phyloP scores from a whole-genome alignment of 202 grass and related monocot genomes.

The Sporobolus alterniflorus region DNA sequence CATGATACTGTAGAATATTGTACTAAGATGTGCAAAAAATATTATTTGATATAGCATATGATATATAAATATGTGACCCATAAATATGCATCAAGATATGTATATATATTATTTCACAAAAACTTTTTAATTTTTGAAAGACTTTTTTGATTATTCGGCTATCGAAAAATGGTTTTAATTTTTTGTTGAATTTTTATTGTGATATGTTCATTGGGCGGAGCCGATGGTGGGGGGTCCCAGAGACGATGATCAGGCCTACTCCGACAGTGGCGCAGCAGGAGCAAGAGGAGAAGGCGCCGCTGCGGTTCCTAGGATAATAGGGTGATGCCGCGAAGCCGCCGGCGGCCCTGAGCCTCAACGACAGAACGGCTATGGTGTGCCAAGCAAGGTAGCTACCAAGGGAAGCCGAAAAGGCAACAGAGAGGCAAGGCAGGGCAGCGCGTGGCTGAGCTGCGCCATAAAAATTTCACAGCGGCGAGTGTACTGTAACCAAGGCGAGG shows the following conservation, averaged over 20 bases:
- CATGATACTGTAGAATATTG: too few species aligned
- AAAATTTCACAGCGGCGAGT: constrained; percentile 6
- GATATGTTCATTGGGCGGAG: too few species aligned
- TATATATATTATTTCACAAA: too few species aligned
- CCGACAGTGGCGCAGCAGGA: constrained; percentile 21
- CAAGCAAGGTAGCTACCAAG: not conserved
- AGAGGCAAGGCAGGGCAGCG: not conserved
- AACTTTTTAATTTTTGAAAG: too few species aligned
- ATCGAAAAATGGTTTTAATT: too few species aligned
- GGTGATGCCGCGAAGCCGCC: not conserved
- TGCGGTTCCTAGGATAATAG: not conserved
- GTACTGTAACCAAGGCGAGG: not conserved
- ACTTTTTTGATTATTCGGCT: too few species aligned
- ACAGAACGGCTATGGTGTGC: constrained; percentile 20
- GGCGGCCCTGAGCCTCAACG: not conserved
- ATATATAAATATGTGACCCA: too few species aligned
- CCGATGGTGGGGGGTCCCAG: constrained; percentile 85
- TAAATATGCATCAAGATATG: too few species aligned
- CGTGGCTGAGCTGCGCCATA: not conserved
- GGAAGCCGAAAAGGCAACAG: not conserved
- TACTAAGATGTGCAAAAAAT: too few species aligned
- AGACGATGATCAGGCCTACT: constrained; percentile 50
- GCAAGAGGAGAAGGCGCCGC: not conserved
- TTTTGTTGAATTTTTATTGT: too few species aligned
- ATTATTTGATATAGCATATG: too few species aligned